Conservation (phyloP, 352 stramenopile genomes). For the Phytopythium delawarense region DNA sequence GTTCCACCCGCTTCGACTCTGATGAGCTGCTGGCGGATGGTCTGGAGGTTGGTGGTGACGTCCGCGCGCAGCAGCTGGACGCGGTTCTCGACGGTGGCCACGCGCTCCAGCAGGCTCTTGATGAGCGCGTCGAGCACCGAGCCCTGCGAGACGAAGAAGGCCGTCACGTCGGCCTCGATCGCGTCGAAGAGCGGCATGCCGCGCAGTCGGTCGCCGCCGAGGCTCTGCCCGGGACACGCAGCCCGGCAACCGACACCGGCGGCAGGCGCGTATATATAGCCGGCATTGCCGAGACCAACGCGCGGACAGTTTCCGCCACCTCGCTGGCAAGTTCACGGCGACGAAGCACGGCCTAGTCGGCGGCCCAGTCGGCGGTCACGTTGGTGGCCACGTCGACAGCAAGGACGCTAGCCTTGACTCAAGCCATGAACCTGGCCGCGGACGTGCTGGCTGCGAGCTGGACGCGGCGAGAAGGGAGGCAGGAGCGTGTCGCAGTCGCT, state of each 20-base stretch:
- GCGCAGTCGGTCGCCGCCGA: not conserved
- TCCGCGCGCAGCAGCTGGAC: conserved; percentile 32
- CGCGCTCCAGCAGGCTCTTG: conserved; percentile 49
- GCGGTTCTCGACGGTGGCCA: conserved; percentile 35
- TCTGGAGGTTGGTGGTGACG: conserved; percentile 25
- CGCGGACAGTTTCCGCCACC: not conserved
- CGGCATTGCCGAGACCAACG: not conserved
- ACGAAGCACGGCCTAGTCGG: too few relatives aligned
- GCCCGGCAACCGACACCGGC: not conserved
- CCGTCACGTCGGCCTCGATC: conserved; percentile 53
- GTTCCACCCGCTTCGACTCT: not conserved
- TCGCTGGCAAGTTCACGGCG: not conserved
- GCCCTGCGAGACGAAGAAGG: conserved; percentile 70
- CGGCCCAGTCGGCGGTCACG: too few relatives aligned
- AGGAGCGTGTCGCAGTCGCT: not conserved
- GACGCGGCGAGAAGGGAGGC: not conserved
- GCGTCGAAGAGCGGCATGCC: conserved; percentile 66
- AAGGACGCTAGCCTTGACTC: too few relatives aligned
- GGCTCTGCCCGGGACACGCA: not conserved
- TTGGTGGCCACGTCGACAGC: too few relatives aligned
- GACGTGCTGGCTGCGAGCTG: too few relatives aligned
- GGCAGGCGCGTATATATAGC: not conserved
- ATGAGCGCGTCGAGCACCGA: conserved; percentile 61
- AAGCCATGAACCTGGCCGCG: too few relatives aligned
- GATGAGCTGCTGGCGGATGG: conserved; percentile 23